These are phyloP conservation scores for Eurotiales sp. DNA, from an alignment of 2,329 filamentous ascomycete species.

Conservation along the genomic window DNA sequence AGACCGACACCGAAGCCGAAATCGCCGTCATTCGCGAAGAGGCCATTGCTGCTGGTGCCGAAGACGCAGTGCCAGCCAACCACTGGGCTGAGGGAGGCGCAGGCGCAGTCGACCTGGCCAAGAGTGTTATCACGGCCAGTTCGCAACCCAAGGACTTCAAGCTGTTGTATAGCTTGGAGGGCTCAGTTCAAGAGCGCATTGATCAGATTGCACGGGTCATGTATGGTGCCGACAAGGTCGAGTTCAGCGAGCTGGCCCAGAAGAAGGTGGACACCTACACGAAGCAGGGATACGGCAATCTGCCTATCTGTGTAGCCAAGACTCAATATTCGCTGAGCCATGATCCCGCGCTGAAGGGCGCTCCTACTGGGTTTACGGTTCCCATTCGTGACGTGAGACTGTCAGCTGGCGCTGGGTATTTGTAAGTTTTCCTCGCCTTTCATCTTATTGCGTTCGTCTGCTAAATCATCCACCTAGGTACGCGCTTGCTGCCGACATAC, in stretches of 20 bases:
- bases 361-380: constrained; percentile 88
- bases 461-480: constrained; percentile 60
- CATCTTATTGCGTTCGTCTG: constrained; percentile 17
- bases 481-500: constrained; percentile 92
- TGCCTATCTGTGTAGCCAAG: constrained; percentile 97
- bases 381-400: constrained; percentile 92
- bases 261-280: constrained; percentile 96
- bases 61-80: constrained; percentile 88
- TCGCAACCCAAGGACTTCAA: constrained; percentile 83
- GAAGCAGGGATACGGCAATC: constrained; percentile 82
- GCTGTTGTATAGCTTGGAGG: constrained; percentile 77
- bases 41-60: constrained; percentile 83
- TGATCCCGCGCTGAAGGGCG: constrained; percentile 89
- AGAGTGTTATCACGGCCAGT: constrained; percentile 77
- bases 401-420: constrained; percentile 88
- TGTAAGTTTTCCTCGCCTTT: constrained; percentile 54
- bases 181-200: constrained; percentile 81
- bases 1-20: constrained; percentile 89
- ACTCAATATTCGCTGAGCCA: constrained; percentile 96
- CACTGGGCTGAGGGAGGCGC: constrained; percentile 96
- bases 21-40: constrained; percentile 86
- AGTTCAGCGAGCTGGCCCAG: constrained; percentile 90
- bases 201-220: constrained; percentile 86
- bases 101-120: constrained; percentile 83
- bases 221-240: constrained; percentile 87